Evolutionary conservation across 2,329 filamentous ascomycete species (phyloP), one percentile per base, ranked within the genome.

Genomic region (Phialophora macrospora): DNA sequence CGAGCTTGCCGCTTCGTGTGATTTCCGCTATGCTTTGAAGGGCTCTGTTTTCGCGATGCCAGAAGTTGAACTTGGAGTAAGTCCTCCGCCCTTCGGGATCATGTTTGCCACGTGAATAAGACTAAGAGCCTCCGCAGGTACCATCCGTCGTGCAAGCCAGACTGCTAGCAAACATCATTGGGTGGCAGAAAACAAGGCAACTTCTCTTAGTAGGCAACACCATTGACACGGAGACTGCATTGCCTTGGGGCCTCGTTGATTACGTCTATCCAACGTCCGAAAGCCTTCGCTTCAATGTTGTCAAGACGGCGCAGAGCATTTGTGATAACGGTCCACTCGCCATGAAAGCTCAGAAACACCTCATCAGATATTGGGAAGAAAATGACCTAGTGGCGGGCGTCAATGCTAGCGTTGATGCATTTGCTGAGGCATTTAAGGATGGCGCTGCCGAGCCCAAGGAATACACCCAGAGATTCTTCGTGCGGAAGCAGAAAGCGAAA

Each of bases 321-420:
- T 54, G 60, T 3, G n/a, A 34, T 20, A 59, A 65, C 14, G 67
- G 57, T 5, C 58, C 64, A 9, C 30, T 52, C 8, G 67, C 64
- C 1, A 65, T 64, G 63, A 62, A 59, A 28, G 62, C 57, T 1
- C 70, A 72, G 55, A 72, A 72, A 57, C 58, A 51, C 2, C 49
- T 72, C 49, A 59, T 70, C 17, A 65, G 65, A 49, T 64, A 67
- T 20, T 77, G 75, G 74, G 74, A 75, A 63, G 68, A 70, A 52
- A 55, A 68, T 12, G 70, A 71, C 12, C 32, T 74, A 28, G 65
- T 72, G 6, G 30, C 65, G n/a, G 73, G 71, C 1, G 72, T 75
- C 28, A 64, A 66, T 24, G 71, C 70, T 0, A 73, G 75, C 1
- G 64, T 76, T 17, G 65, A 71, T 55, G 69, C 72, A 11, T 77